Conservation (phyloP, 2,329 filamentous ascomycete genomes). For the Pseudocercospora macadamiae region DNA sequence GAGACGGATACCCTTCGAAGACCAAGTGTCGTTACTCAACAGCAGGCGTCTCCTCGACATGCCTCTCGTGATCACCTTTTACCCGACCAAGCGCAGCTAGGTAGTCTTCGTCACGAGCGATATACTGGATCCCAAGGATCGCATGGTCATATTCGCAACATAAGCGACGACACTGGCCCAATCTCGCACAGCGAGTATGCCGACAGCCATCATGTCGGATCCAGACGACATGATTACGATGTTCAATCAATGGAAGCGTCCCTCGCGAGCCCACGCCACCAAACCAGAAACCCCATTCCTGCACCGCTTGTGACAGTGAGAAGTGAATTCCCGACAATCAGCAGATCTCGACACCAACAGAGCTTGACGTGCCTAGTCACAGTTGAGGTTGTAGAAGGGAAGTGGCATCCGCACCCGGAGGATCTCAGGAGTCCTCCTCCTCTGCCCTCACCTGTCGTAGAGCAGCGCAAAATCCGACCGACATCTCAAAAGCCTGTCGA, state of each 20-base stretch:
- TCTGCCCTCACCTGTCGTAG: conserved; percentile 44
- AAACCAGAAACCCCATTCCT: conserved; percentile 82
- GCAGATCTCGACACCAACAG: conserved; percentile 88
- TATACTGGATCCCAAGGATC: conserved; percentile 53
- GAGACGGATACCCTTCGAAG: conserved; percentile 46
- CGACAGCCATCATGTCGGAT: conserved; percentile 69
- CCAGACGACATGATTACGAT: conserved; percentile 88
- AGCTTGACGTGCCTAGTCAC: conserved; percentile 92
- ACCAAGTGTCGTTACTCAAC: conserved; percentile 19
- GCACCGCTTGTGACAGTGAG: conserved; percentile 89
- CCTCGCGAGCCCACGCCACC: conserved; percentile 70
- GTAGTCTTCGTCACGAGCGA: conserved; percentile 26
- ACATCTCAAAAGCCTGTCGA: conserved; percentile 48
- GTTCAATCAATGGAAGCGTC: conserved; percentile 93
- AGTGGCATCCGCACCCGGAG: conserved; percentile 84
- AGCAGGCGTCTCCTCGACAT: conserved; percentile 16
- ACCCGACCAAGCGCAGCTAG: conserved; percentile 26
- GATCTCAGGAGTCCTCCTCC: conserved; percentile 65
- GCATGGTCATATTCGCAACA: conserved; percentile 63
- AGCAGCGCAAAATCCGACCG: conserved; percentile 45
- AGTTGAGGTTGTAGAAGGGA: conserved; percentile 88
- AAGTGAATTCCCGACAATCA: conserved; percentile 95
- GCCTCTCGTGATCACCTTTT: conserved; percentile 31
- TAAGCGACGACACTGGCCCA: conserved; percentile 74
- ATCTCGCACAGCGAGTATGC: conserved; percentile 79